A percentile compares a stretch with the other conserved stretches of the same genome.
Conservation (phyloP, 192 early-diverging fungal genomes). For the Diversispora eburnea region DNA sequence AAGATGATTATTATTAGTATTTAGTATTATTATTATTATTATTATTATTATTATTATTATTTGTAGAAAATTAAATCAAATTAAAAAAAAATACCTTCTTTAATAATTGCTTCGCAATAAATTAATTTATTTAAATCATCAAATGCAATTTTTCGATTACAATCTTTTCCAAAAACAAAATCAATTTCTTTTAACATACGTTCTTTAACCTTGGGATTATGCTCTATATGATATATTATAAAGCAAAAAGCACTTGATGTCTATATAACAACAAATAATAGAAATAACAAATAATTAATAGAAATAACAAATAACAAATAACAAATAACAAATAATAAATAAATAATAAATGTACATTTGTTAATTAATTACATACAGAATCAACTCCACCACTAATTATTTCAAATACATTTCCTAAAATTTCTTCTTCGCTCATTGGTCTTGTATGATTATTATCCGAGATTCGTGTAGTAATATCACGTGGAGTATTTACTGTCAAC, state of each 20-base stretch:
- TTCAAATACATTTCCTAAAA: slow-evolving; percentile 13
- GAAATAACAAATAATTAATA: not conserved
- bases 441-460: not conserved
- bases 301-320: not conserved
- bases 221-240: slow-evolving; percentile 10
- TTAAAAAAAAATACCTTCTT: slow-evolving; percentile 8
- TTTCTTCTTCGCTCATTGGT: slow-evolving; percentile 19
- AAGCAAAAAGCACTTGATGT: slow-evolving; percentile 23
- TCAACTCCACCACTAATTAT: slow-evolving; percentile 16
- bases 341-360: not conserved
- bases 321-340: not conserved
- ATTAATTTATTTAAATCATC: slow-evolving; percentile 18
- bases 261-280: not conserved
- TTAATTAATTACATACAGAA: slow-evolving; percentile 6
- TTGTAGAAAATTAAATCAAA: too few species aligned
- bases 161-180: not conserved
- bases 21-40: not conserved
- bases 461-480: slow-evolving; percentile 2
- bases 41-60: not conserved
- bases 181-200: slow-evolving; percentile 14
- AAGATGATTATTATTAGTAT: not conserved
- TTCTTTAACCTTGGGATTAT: slow-evolving; percentile 12
- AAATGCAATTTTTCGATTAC: not conserved
- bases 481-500: slow-evolving; percentile 21
- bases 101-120: slow-evolving; percentile 27